Evolutionary conservation across 2,329 filamentous ascomycete species (phyloP).

Genomic region (Magnaporthales sp.): DNA sequence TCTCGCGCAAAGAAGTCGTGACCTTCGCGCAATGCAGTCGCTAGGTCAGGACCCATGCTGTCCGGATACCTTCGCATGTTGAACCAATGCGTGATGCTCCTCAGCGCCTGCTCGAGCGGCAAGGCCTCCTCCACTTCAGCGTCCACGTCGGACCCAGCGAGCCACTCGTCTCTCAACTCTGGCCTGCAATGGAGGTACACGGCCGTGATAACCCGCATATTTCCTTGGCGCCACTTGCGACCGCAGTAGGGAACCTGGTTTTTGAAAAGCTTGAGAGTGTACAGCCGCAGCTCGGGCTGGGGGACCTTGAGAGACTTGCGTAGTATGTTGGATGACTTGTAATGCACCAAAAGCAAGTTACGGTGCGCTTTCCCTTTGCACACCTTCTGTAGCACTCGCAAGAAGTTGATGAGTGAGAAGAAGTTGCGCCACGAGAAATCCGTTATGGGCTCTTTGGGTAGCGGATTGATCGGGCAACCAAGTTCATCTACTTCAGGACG

Average conservation of each 20-base stretch:
- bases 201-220: slow-evolving; percentile 97
- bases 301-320: slow-evolving; percentile 88
- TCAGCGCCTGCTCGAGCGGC: slow-evolving; percentile 81
- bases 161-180: slow-evolving; percentile 90
- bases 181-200: slow-evolving; percentile 91
- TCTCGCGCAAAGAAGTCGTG: slow-evolving; percentile 74
- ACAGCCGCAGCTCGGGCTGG: slow-evolving; percentile 77
- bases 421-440: slow-evolving; percentile 91
- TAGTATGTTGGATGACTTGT: slow-evolving; percentile 88
- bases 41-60: slow-evolving; percentile 54
- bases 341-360: slow-evolving; percentile 86
- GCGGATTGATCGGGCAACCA: slow-evolving; percentile 65
- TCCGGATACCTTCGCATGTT: slow-evolving; percentile 78
- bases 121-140: slow-evolving; percentile 89
- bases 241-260: slow-evolving; percentile 97
- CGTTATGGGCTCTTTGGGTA: slow-evolving; percentile 71
- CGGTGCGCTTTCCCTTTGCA: slow-evolving; percentile 94
- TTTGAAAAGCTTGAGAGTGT: slow-evolving; percentile 97
- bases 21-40: slow-evolving; percentile 58
- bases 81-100: slow-evolving; percentile 89
- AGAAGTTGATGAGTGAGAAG: slow-evolving; percentile 89
- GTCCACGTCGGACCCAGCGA: slow-evolving; percentile 84
- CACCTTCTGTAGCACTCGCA: slow-evolving; percentile 95
- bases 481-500: slow-evolving; percentile 74
- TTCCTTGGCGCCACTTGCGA: slow-evolving; percentile 93